These are phyloP conservation scores for Fusarium tuaranense DNA, from an alignment of 2,329 filamentous ascomycete species.

Conservation along the genomic window DNA sequence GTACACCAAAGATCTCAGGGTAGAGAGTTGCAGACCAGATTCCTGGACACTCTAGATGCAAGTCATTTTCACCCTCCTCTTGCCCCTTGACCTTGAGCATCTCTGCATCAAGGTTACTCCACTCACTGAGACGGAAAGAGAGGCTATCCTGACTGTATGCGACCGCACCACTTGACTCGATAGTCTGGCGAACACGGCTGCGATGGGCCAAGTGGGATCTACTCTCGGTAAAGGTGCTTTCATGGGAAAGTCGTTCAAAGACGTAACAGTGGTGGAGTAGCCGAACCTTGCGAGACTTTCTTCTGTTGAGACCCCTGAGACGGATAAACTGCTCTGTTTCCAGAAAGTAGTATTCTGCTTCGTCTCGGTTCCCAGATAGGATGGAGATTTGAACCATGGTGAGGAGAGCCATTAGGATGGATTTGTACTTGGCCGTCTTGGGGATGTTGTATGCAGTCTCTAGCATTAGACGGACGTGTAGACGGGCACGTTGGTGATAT, in stretches of 20 bases:
- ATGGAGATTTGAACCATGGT: slow-evolving; percentile 30
- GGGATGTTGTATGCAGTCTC: slow-evolving; percentile 26
- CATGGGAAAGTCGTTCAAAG: slow-evolving; percentile 21
- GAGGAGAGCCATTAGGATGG: slow-evolving; percentile 30
- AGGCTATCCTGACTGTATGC: slow-evolving; percentile 18
- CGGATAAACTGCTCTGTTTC: slow-evolving; percentile 35
- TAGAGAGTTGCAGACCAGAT: slow-evolving; percentile 34
- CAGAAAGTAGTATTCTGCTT: slow-evolving; percentile 32
- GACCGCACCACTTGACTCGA: slow-evolving; percentile 28
- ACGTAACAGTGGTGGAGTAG: slow-evolving; percentile 30
- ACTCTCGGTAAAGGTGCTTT: slow-evolving; percentile 20
- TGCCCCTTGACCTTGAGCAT: slow-evolving; percentile 23
- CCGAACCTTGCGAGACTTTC: slow-evolving; percentile 30
- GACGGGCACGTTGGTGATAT: slow-evolving; percentile 18
- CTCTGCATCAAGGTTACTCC: slow-evolving; percentile 27
- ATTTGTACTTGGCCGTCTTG: slow-evolving; percentile 34
- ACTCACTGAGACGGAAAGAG: slow-evolving; percentile 17
- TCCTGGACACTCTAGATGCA: slow-evolving; percentile 25
- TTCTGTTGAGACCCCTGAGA: slow-evolving; percentile 21
- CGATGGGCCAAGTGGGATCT: slow-evolving; percentile 19
- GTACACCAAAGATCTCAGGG: slow-evolving; percentile 33
- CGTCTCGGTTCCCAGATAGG: slow-evolving; percentile 16
- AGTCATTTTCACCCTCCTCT: slow-evolving; percentile 32
- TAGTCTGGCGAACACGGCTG: slow-evolving; percentile 13
- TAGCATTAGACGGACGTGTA: slow-evolving; percentile 13